These are phyloP conservation scores for Setaria italica DNA, from an alignment of 202 grass and related monocot genomes.

Conservation along the genomic window DNA sequence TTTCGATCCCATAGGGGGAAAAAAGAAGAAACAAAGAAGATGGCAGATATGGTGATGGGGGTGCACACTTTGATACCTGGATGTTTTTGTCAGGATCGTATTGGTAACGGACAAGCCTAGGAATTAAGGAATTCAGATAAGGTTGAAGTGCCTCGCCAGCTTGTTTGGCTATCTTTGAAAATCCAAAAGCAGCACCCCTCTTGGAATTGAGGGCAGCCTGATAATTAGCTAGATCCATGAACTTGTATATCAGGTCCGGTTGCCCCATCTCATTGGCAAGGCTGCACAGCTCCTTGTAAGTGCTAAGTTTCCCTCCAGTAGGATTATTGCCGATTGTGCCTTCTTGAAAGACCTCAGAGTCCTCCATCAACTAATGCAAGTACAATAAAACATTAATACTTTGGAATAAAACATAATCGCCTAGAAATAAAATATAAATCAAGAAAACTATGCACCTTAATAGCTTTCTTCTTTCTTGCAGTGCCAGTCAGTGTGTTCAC, in stretches of 20 bases:
- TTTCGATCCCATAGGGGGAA: background rate
- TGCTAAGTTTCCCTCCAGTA: conserved; percentile 88
- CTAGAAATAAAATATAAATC: conserved; percentile 19
- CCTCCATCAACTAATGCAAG: conserved; percentile 83
- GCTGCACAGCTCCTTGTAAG: conserved; percentile 94
- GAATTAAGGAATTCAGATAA: conserved; percentile 84
- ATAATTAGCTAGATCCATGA: conserved; percentile 99
- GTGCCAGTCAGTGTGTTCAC: conserved; percentile 87
- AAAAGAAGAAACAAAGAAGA: conserved; percentile 6
- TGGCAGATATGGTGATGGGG: conserved; percentile 17
- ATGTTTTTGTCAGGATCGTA: conserved; percentile 99
- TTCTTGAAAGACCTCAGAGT: conserved; percentile 99
- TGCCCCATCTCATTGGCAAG: conserved; percentile 98
- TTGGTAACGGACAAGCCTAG: conserved; percentile 94
- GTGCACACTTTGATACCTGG: conserved; percentile 68
- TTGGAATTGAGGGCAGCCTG: conserved; percentile 96
- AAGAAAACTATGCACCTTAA: conserved; percentile 69
- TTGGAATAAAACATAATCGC: conserved; percentile 22
- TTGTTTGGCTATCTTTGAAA: conserved; percentile 99
- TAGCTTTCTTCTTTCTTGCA: conserved; percentile 90
- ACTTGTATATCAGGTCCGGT: conserved; percentile 98
- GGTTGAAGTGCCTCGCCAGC: conserved; percentile 90
- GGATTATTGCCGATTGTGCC: conserved; percentile 83
- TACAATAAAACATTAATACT: conserved; percentile 44
- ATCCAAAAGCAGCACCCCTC: conserved; percentile 96